These are phyloP conservation scores for Cyberlindnera veronae DNA, from an alignment of 805 yeast genomes.

Conservation along the genomic window DNA sequence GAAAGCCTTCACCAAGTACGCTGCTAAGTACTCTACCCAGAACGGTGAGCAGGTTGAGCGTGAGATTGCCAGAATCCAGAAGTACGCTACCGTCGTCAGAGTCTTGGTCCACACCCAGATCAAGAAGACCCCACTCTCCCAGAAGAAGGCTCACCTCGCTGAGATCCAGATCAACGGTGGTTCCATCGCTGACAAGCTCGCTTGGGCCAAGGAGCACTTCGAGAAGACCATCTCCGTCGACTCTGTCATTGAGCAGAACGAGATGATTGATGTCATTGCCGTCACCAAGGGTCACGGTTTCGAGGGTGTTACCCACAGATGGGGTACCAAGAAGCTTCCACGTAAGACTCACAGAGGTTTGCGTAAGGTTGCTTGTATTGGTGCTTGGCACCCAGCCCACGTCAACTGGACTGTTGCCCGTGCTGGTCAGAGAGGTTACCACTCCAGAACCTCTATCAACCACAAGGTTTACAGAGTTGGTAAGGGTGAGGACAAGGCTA, in stretches of 20 bases:
- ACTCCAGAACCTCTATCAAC: conserved; percentile 99
- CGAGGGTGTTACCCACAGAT: conserved; percentile 99
- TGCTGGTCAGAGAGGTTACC: conserved; percentile 99
- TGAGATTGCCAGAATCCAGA: conserved; percentile 97
- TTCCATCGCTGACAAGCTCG: conserved; percentile 93
- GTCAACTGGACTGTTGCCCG: conserved; percentile 99
- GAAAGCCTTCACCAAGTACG: conserved; percentile 99
- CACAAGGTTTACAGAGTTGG: conserved; percentile 99
- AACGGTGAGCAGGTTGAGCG: conserved; percentile 85
- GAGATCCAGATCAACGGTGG: conserved; percentile 99
- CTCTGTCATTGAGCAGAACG: conserved; percentile 97
- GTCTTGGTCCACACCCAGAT: conserved; percentile 99
- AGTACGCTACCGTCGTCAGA: conserved; percentile 98
- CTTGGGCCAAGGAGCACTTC: conserved; percentile 98
- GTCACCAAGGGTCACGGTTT: conserved; percentile 99
- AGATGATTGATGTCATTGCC: conserved; percentile 97
- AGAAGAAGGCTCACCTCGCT: conserved; percentile 99
- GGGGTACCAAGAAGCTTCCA: conserved; percentile 99
- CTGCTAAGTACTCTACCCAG: conserved; percentile 93
- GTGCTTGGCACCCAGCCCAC: conserved; percentile 99
- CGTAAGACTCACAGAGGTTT: conserved; percentile 99
- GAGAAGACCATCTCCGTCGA: conserved; percentile 97
- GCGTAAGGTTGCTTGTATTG: conserved; percentile 99
- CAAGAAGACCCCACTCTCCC: conserved; percentile 98
- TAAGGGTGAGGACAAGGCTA: conserved; percentile 89